Evolutionary conservation across 306 rosid species (phyloP).

Genomic region (Echinosophora koreensis): DNA sequence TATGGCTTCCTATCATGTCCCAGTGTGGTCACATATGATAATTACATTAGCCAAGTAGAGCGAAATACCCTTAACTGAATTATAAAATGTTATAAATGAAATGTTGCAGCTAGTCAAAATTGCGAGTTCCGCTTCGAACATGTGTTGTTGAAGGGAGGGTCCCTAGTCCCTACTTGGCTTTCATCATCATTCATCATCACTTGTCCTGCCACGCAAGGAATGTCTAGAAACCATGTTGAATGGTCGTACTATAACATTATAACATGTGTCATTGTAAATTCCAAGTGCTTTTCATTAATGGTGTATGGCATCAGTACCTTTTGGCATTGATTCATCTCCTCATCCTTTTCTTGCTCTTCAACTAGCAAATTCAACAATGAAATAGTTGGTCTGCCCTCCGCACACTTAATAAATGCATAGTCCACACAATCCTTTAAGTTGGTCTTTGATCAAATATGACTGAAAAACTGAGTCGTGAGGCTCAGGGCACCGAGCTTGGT

Average conservation of each 20-base stretch:
- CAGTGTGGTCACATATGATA: constrained; percentile 2
- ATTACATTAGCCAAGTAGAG: constrained; percentile 1
- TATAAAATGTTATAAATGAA: constrained; percentile 16
- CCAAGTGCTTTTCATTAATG: constrained; percentile 42
- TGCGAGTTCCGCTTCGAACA: constrained; percentile 21
- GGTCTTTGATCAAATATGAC: constrained; percentile 38
- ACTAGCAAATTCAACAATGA: constrained; percentile 39
- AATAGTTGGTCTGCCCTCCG: constrained; percentile 38
- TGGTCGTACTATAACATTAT: constrained; percentile 39
- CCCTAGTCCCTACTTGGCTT: constrained; percentile 12
- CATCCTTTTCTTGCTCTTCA: constrained; percentile 10
- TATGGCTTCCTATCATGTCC: constrained; percentile 20
- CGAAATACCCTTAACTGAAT: constrained; percentile 13
- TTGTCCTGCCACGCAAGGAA: constrained; percentile 50
- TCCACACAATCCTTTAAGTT: background rate
- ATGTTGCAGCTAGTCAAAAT: constrained; percentile 29
- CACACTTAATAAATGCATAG: constrained; percentile 60
- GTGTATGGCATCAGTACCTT: background rate
- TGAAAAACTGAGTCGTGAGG: constrained; percentile 23
- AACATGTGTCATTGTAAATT: background rate
- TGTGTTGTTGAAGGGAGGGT: constrained; percentile 25
- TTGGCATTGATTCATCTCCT: constrained; percentile 40
- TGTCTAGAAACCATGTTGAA: constrained; percentile 44
- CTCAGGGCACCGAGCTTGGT: constrained; percentile 42
- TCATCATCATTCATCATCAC: constrained; percentile 25